Percentiles rank a stretch among this genome's conserved stretches.
phyloP scores from a whole-genome alignment of 768 basidiomycete species.

The Leccinum disarticulatum region DNA sequence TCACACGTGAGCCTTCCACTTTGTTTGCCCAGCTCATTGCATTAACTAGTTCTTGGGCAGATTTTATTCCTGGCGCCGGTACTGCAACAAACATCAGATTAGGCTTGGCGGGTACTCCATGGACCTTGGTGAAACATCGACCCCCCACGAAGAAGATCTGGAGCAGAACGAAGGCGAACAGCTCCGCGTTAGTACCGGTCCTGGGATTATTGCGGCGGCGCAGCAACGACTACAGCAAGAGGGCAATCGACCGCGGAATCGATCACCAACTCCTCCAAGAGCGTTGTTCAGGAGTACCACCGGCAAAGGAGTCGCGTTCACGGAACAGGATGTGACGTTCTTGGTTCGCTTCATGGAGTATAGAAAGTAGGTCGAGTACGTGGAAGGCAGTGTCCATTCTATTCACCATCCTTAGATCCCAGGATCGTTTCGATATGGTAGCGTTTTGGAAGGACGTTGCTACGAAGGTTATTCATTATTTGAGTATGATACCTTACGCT shows the following conservation, averaged over 20 bases:
- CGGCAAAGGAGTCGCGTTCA: constrained; percentile 88
- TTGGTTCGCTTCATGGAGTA: constrained; percentile 76
- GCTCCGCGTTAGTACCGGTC: constrained; percentile 36
- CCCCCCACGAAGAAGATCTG: constrained; percentile 42
- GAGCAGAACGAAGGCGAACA: constrained; percentile 45
- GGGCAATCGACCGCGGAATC: constrained; percentile 43
- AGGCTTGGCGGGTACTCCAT: constrained; percentile 83
- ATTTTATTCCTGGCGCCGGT: constrained; percentile 89
- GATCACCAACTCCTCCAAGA: constrained; percentile 80
- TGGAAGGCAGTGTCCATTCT: background rate
- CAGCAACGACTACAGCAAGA: constrained; percentile 42
- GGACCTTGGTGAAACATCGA: constrained; percentile 55
- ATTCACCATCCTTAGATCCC: constrained; percentile 38
- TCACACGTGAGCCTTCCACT: constrained; percentile 61
- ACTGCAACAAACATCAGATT: constrained; percentile 92
- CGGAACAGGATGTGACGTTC: constrained; percentile 77
- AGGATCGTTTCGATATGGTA: constrained; percentile 70
- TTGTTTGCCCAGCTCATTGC: background rate
- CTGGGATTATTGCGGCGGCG: constrained; percentile 46
- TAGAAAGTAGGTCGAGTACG: constrained; percentile 53
- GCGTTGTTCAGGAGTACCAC: constrained; percentile 83
- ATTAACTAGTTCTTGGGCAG: constrained; percentile 36
- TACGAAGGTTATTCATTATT: constrained; percentile 45
- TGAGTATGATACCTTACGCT: background rate
- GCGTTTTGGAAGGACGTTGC: constrained; percentile 80